These are phyloP conservation scores for Anthoceros angustus DNA, from an alignment of 225 moss, liverwort and hornwort genomes.

Conservation along the genomic window DNA sequence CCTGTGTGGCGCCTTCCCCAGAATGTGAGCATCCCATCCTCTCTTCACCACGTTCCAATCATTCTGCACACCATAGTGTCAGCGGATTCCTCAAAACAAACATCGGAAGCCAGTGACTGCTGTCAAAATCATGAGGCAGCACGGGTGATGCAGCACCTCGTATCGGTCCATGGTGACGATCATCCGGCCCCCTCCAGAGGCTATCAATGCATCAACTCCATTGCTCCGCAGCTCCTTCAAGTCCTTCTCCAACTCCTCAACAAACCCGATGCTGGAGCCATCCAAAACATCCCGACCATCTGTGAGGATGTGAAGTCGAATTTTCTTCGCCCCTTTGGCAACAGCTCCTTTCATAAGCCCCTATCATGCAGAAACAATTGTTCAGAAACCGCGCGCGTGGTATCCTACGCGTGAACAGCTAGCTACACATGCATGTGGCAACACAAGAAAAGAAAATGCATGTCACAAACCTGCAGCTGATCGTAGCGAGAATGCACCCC, in stretches of 20 bases:
- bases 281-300: constrained; percentile 91
- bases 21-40: constrained; percentile 97
- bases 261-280: constrained; percentile 64
- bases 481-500: constrained; percentile 84
- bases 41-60: constrained; percentile 95
- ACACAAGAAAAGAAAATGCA: background rate
- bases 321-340: constrained; percentile 59
- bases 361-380: constrained; percentile 9
- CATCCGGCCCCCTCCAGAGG: constrained; percentile 96
- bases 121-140: constrained; percentile 7
- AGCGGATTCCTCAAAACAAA: background rate
- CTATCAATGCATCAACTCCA: constrained; percentile 69
- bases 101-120: background rate
- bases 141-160: constrained; percentile 30
- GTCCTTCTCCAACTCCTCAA: constrained; percentile 57
- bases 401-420: background rate
- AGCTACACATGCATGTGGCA: background rate
- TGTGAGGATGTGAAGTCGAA: constrained; percentile 73
- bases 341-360: constrained; percentile 42
- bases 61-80: constrained; percentile 32
- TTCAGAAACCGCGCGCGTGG: background rate
- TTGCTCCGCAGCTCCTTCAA: constrained; percentile 43
- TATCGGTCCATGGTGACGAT: constrained; percentile 96
- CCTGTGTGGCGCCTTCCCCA: constrained; percentile 56
- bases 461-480: constrained; percentile 43